A percentile compares a stretch with the other conserved stretches of the same genome.
These are phyloP conservation scores for Plantago elongata DNA, from an alignment of 257 asterid genomes.

Conservation along the genomic window DNA sequence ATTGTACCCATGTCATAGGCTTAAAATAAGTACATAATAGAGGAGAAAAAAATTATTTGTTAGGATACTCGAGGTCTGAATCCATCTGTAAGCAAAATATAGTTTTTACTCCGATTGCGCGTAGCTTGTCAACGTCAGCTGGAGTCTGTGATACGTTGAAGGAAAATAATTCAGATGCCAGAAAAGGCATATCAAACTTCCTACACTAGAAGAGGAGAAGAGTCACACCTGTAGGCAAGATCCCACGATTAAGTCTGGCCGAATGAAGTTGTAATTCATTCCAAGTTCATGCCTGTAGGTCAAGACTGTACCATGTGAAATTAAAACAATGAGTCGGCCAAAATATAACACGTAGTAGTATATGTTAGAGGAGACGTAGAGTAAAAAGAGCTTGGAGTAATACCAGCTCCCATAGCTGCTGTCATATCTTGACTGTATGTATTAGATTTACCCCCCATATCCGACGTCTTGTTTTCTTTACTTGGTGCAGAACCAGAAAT, in stretches of 20 bases:
- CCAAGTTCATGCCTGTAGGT: constrained; percentile 94
- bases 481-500: constrained; percentile 64
- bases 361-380: constrained; percentile 1
- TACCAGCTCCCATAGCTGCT: constrained; percentile 98
- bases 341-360: neutral
- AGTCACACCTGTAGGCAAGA: constrained; percentile 82
- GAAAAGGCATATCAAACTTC: neutral
- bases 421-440: constrained; percentile 90
- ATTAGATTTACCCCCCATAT: constrained; percentile 58
- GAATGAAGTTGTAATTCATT: constrained; percentile 87
- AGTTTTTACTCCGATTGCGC: constrained; percentile 81
- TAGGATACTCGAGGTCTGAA: constrained; percentile 95
- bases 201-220: constrained; percentile 11
- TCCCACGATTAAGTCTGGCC: constrained; percentile 88
- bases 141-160: constrained; percentile 56
- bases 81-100: constrained; percentile 85
- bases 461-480: constrained; percentile 40
- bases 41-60: constrained; percentile 5
- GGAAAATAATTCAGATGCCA: constrained; percentile 14
- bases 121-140: constrained; percentile 93
- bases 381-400: constrained; percentile 20
- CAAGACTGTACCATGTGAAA: constrained; percentile 44
- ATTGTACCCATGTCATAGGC: neutral
- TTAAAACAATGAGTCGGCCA: constrained; percentile 13
- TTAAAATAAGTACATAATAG: neutral